Evolutionary conservation across 2,329 filamentous ascomycete genomes (phyloP).

Genomic region (Trichoderma endophyticum): DNA sequence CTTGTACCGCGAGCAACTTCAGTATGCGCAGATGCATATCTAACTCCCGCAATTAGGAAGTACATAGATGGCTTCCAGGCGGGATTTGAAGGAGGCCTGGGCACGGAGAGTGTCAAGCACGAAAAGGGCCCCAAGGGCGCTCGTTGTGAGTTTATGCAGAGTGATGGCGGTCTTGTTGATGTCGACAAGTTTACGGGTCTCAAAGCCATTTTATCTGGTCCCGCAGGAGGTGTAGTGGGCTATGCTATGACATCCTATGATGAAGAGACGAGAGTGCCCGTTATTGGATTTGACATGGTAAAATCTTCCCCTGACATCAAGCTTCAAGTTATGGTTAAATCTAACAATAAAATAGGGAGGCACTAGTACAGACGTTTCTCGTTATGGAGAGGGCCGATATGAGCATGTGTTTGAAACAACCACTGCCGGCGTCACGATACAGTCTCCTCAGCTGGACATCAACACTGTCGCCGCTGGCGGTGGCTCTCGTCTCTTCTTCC

Average conservation of each 20-base stretch:
- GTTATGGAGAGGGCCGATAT: conserved; percentile 80
- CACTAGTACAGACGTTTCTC: conserved; percentile 85
- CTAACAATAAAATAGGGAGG: conserved; percentile 53
- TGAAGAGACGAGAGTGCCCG: conserved; percentile 71
- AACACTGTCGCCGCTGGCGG: conserved; percentile 93
- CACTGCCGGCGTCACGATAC: conserved; percentile 89
- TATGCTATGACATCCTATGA: conserved; percentile 93
- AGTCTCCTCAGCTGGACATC: conserved; percentile 88
- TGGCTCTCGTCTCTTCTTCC: conserved; percentile 80
- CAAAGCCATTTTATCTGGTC: conserved; percentile 81
- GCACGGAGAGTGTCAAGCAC: conserved; percentile 68
- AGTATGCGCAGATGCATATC: conserved; percentile 43
- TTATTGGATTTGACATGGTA: conserved; percentile 92
- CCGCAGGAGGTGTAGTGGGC: conserved; percentile 89
- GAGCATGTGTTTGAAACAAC: conserved; percentile 95
- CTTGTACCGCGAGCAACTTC: conserved; percentile 42
- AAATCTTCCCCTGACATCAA: neutral
- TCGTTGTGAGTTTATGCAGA: conserved; percentile 94
- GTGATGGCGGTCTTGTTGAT: conserved; percentile 70
- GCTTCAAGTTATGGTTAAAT: neutral
- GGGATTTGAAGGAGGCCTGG: conserved; percentile 78
- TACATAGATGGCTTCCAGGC: conserved; percentile 70
- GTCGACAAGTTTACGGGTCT: conserved; percentile 81
- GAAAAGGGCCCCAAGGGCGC: conserved; percentile 65
- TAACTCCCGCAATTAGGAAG: conserved; percentile 42